A percentile compares a stretch with the other conserved stretches of the same genome.
These are phyloP conservation scores for Microsporum audouinii DNA, from an alignment of 2,329 filamentous ascomycete genomes.

Conservation along the genomic window DNA sequence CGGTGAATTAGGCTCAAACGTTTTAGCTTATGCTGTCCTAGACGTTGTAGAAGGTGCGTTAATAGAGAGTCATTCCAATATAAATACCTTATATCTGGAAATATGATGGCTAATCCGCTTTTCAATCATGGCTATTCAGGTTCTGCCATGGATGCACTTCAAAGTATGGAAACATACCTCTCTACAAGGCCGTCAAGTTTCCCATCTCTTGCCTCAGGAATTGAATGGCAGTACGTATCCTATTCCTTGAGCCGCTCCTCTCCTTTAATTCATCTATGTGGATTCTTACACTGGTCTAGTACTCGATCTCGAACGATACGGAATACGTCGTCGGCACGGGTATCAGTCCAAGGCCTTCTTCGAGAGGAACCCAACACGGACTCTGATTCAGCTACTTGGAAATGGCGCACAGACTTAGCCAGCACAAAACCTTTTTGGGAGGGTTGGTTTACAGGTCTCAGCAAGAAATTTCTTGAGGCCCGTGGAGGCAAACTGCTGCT, in stretches of 20 bases:
- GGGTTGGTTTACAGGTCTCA: slow-evolving; percentile 81
- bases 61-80: neutral
- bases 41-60: slow-evolving; percentile 72
- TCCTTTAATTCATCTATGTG: neutral
- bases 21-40: slow-evolving; percentile 79
- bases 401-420: slow-evolving; percentile 75
- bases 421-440: slow-evolving; percentile 87
- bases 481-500: slow-evolving; percentile 74
- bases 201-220: slow-evolving; percentile 61
- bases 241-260: neutral
- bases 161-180: slow-evolving; percentile 88
- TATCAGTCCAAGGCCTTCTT: slow-evolving; percentile 74
- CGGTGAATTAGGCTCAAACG: slow-evolving; percentile 50
- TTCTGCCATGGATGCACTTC: slow-evolving; percentile 84
- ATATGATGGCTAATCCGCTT: neutral
- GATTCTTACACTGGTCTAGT: slow-evolving; percentile 20
- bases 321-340: slow-evolving; percentile 69
- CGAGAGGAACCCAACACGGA: slow-evolving; percentile 30
- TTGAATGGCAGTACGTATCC: slow-evolving; percentile 68
- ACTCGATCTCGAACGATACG: slow-evolving; percentile 76
- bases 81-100: neutral
- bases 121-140: slow-evolving; percentile 31
- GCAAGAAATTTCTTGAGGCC: slow-evolving; percentile 72
- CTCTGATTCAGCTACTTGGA: slow-evolving; percentile 46
- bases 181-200: slow-evolving; percentile 71